Percentiles rank a stretch among this genome's conserved stretches.
phyloP scores from a whole-genome alignment of 768 basidiomycete species.

The Phylloporus sp. region DNA sequence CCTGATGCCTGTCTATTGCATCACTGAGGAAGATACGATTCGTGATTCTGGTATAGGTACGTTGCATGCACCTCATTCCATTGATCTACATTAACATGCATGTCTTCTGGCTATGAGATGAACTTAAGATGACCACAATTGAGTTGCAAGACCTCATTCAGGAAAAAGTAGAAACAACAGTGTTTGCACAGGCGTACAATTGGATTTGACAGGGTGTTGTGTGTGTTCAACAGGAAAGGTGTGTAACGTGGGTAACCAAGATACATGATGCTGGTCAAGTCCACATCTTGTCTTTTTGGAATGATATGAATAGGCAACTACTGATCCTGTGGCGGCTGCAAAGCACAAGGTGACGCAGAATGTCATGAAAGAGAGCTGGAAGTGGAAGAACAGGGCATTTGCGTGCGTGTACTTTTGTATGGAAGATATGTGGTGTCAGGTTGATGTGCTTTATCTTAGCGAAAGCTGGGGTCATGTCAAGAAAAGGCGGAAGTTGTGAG shows the following conservation, averaged over 20 bases:
- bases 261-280: slow-evolving; percentile 31
- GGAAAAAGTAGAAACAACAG: slow-evolving; percentile 80
- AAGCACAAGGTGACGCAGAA: slow-evolving; percentile 72
- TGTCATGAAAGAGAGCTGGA: slow-evolving; percentile 72
- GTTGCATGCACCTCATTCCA: slow-evolving; percentile 20
- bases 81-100: background rate
- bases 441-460: slow-evolving; percentile 25
- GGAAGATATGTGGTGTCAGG: too few relatives aligned
- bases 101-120: slow-evolving; percentile 46
- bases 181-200: slow-evolving; percentile 77
- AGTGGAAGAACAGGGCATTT: slow-evolving; percentile 63
- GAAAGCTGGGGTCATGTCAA: slow-evolving; percentile 50
- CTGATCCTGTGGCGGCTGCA: slow-evolving; percentile 73
- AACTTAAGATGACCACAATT: slow-evolving; percentile 71
- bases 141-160: slow-evolving; percentile 90
- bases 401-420: slow-evolving; percentile 49
- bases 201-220: slow-evolving; percentile 70
- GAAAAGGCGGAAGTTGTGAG: slow-evolving; percentile 35
- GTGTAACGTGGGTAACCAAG: slow-evolving; percentile 51
- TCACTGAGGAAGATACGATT: slow-evolving; percentile 83
- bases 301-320: slow-evolving; percentile 44
- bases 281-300: background rate
- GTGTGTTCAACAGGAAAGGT: slow-evolving; percentile 67
- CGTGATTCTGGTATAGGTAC: slow-evolving; percentile 75
- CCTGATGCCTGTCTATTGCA: slow-evolving; percentile 79